phyloP scores from a whole-genome alignment of 176 grass and related monocot species.

The Areca catechu region DNA sequence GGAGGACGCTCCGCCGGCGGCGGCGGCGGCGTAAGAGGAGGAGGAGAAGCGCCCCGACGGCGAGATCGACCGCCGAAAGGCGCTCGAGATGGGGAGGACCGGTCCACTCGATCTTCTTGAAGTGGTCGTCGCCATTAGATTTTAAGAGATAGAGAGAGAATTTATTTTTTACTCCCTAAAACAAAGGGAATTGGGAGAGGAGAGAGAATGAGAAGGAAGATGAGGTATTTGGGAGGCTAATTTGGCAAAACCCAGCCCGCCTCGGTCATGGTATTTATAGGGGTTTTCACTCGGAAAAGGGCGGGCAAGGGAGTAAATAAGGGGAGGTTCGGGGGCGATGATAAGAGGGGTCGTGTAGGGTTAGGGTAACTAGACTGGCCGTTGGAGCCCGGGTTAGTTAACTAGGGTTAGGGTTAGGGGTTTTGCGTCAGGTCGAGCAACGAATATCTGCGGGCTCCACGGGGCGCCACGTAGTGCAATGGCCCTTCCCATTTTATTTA shows the following conservation, averaged over 20 bases:
- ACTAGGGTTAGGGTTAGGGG: too few relatives aligned
- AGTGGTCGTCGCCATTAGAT: constrained; percentile 13
- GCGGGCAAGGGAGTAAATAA: background rate
- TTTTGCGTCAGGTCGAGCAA: too few relatives aligned
- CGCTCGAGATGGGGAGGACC: background rate
- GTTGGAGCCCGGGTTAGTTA: too few relatives aligned
- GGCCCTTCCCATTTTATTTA: too few relatives aligned
- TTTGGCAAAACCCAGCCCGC: constrained; percentile 5
- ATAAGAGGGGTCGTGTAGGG: background rate
- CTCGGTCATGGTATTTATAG: constrained; percentile 14
- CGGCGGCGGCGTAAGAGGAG: background rate
- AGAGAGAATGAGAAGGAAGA: background rate
- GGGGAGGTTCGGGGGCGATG: background rate
- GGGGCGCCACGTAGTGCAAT: too few relatives aligned
- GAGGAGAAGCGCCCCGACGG: background rate
- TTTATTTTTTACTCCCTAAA: too few relatives aligned
- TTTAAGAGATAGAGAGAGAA: background rate
- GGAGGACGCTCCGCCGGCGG: background rate
- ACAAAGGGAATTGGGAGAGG: background rate
- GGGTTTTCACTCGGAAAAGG: too few relatives aligned
- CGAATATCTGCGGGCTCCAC: too few relatives aligned
- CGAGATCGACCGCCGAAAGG: constrained; percentile 3
- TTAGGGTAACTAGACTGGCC: background rate
- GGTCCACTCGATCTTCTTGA: constrained; percentile 28
- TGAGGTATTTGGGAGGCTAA: background rate